These are phyloP conservation scores for bread wheat (Triticum aestivum) DNA, from an alignment of 176 grass and related monocot species.

Conservation along the genomic window IWGSC_CS_RefSeq_v2.1 NC_057801.1:92931412-92931911, in stretches of 20 bases:
- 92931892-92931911: not conserved
- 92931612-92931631: not conserved
- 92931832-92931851: not conserved
- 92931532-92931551: not conserved
- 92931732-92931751: not conserved
- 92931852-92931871: not conserved
- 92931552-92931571: not conserved
- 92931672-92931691: not conserved
- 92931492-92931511: not conserved
- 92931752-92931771: not conserved
- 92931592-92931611: not conserved
- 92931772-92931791: too few relatives aligned
- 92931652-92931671: not conserved
- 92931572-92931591: not conserved
- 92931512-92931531: not conserved
- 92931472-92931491: not conserved
- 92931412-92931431: not conserved
- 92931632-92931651: not conserved
- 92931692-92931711: not conserved
- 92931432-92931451: not conserved
- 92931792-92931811: not conserved
- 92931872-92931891: not conserved
- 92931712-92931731: not conserved
- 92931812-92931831: not conserved
- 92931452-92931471: not conserved